Evolutionary conservation across 208 protist genomes (phyloP), one percentile per base, ranked within the genome.

Genomic region (Acanthamoeba sp.): DNA sequence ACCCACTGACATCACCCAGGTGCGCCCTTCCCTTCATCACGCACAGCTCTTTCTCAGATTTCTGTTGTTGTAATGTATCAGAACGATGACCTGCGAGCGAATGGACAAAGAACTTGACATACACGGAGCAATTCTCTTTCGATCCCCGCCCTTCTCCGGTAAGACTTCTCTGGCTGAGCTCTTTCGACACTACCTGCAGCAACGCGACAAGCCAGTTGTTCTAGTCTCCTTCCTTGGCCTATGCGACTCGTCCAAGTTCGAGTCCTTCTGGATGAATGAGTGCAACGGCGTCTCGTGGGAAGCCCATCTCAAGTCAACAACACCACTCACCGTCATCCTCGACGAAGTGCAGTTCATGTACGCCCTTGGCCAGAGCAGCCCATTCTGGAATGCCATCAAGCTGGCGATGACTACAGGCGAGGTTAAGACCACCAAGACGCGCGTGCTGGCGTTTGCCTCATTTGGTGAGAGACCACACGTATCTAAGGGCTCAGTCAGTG

Each of bases 321-420:
- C 0, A 20, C 32, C 18, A 3, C 20, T 22, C 38, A 45, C 38
- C 32, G 38, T 80, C 38, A 42, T 80, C 69, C 32, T 80, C 38
- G 69, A 80, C 38, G 69, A 80, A 80, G 69, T 29, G 36, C 69
- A 80, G 38, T 45, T 38, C 9, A 38, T 38, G 29, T 80, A 80
- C 32, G 14, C 69, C n/a, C 38, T 80, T 14, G 69, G 69, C 32
- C 38, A 24, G 36, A 42, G 38, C 69, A 20, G 14, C 69, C 69
- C 69, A 38, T 80, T 80, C 14, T 80, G 69, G 69, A 38, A 22
- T 6, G 38, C 69, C 20, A 38, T 80, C 32, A 80, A 80, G 38
- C 32, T 80, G 69, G 38, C 38, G 20, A 20, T 48, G 29, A 20
- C 14, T 6, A 2, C 36, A 5, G 14, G 14, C 14, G 20, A 80